Evolutionary conservation across 768 basidiomycete species (phyloP), one percentile per base, ranked within the genome.

Genomic region (Amanita rubescens): DNA sequence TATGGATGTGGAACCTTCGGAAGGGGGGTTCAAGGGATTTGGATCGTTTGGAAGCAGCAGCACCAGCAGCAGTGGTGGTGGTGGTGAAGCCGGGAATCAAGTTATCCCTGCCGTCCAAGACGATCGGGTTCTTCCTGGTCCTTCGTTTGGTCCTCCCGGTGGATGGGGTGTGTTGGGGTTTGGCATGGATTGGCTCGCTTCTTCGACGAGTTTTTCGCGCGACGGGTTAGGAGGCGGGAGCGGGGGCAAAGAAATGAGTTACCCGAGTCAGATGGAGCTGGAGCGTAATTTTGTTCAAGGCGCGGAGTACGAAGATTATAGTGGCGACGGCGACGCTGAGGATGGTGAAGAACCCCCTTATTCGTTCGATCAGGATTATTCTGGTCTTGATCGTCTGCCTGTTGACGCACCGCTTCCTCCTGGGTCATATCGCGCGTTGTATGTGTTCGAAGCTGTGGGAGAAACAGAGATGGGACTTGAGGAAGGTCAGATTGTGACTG

Each of bases 401-500:
- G n/a, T n/a, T n/a, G n/a, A n/a, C n/a, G 74, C 73, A 5, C 74
- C 73, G 38, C 74, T 89, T 1, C 68, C 73, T 19, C 85, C 90
- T 0, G 90, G 90, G 0, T 55, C 86, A 1, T 93, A 93, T 61
- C 80, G 84, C 14, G 88, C 90, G 7, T 11, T 90, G 65, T 93
- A 85, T 57, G 74, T 81, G 3, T 92, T 94, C 57, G 82, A 84
- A 55, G 85, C 87, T 0, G 87, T 91, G 60, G 85, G 88, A 1
- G 81, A 80, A 15, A 85, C 87, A 32, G 91, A 94, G 79, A 90
- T 92, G 87, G 73, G 72, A 41, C 68, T 93, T 51, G 79, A 75
- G 58, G 87, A 90, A 66, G 90, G 84, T 43, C 87, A 92, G 69
- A 58, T 87, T 44, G 83, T 93, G 12, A 72, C 73, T 2, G 87